These are phyloP conservation scores for Flagelloscypha sp. DNA, from an alignment of 768 basidiomycete genomes.

Conservation along the genomic window DNA sequence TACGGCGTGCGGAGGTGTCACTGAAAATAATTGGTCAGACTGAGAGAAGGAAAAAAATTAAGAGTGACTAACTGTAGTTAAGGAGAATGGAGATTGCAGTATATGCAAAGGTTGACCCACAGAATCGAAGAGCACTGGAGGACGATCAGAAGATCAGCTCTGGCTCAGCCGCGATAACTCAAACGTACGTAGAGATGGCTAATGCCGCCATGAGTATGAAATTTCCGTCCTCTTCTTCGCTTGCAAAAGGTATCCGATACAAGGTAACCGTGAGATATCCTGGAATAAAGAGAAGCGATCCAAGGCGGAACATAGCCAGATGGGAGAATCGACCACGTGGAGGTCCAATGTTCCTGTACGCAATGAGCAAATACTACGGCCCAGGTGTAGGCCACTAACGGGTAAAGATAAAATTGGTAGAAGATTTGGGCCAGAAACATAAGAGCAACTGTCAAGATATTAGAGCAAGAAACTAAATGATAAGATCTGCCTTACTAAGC, in stretches of 20 bases:
- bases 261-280: conserved; percentile 75
- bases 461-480: conserved; percentile 3
- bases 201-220: conserved; percentile 75
- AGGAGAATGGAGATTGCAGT: conserved; percentile 85
- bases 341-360: conserved; percentile 60
- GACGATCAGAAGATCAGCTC: conserved; percentile 1
- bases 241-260: conserved; percentile 65
- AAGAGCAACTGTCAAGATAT: conserved; percentile 54
- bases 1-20: conserved; percentile 85
- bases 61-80: conserved; percentile 57
- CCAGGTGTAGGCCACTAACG: conserved; percentile 40
- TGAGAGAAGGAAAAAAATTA: conserved; percentile 2
- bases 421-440: conserved; percentile 94
- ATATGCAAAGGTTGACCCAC: conserved; percentile 83
- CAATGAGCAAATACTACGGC: conserved; percentile 3
- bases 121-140: conserved; percentile 74
- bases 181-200: too few species aligned
- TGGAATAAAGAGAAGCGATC: conserved; percentile 80
- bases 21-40: conserved; percentile 27
- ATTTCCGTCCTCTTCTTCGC: conserved; percentile 60
- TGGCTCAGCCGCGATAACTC: too few species aligned
- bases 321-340: conserved; percentile 79
- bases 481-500: conserved; percentile 47
- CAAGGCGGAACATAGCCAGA: conserved; percentile 84
- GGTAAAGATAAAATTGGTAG: conserved; percentile 87